Conservation (phyloP, 2,329 filamentous ascomycete species). For the Penicillium concentricum region DNA sequence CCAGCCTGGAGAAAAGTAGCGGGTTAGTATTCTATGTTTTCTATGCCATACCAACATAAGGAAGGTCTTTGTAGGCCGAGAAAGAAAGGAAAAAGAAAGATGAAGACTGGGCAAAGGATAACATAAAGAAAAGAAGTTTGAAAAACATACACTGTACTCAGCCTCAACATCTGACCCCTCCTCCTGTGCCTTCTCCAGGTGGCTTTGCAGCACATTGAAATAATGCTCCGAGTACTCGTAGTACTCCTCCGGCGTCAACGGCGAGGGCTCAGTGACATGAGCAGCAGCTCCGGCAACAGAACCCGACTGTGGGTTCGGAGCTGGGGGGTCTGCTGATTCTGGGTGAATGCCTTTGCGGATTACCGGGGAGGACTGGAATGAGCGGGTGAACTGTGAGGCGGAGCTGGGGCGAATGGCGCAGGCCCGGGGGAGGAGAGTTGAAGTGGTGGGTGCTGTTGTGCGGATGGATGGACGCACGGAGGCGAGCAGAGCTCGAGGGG, state of each 20-base stretch:
- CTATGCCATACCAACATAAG: neutral
- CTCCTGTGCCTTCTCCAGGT: constrained; percentile 74
- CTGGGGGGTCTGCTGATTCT: constrained; percentile 55
- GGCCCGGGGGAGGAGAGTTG: constrained; percentile 14
- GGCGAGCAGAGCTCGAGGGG: constrained; percentile 42
- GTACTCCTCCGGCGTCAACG: constrained; percentile 70
- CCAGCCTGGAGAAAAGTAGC: constrained; percentile 61
- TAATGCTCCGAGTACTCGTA: constrained; percentile 75
- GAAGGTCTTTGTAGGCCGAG: neutral
- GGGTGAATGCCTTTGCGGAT: constrained; percentile 57
- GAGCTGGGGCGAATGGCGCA: constrained; percentile 10
- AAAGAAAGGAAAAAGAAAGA: neutral
- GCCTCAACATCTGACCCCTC: constrained; percentile 72
- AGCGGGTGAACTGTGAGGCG: constrained; percentile 12
- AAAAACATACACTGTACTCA: constrained; percentile 73
- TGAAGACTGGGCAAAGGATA: neutral
- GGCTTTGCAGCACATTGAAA: constrained; percentile 59
- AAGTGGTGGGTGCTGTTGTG: constrained; percentile 16
- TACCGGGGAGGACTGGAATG: constrained; percentile 39
- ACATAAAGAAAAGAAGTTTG: no score
- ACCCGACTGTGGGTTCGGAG: constrained; percentile 39
- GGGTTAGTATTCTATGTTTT: neutral
- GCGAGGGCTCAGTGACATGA: constrained; percentile 55
- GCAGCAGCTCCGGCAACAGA: constrained; percentile 44
- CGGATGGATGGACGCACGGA: constrained; percentile 24